phyloP scores from a whole-genome alignment of 306 rosid species.

The Lagenaria siceraria region DNA sequence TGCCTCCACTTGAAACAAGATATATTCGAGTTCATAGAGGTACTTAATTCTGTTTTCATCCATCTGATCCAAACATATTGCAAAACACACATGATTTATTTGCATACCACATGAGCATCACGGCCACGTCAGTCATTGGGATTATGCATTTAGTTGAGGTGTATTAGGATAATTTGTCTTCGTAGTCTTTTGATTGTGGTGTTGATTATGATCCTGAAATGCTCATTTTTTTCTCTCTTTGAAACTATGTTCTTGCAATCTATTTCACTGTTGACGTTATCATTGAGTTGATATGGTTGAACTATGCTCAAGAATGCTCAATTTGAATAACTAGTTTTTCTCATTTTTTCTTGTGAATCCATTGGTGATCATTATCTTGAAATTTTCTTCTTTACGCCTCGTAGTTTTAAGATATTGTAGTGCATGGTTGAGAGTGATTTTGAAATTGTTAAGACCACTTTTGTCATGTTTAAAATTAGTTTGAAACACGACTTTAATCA shows the following conservation, averaged over 20 bases:
- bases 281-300: not conserved
- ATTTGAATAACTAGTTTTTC: not conserved
- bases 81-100: not conserved
- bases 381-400: not conserved
- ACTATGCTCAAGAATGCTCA: not conserved
- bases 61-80: not conserved
- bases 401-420: not conserved
- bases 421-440: no score
- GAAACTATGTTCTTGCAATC: not conserved
- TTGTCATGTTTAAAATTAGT: no score
- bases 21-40: constrained; percentile 38
- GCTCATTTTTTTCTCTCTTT: constrained; percentile 3
- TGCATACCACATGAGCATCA: not conserved
- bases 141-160: not conserved
- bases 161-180: not conserved
- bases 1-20: constrained; percentile 55
- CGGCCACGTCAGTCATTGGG: not conserved
- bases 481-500: no score
- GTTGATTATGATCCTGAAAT: constrained; percentile 18
- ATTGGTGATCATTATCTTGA: not conserved
- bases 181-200: not conserved
- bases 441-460: no score
- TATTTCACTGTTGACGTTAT: not conserved
- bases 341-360: not conserved
- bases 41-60: constrained; percentile 3